Conservation (phyloP, 768 basidiomycete species). For the Crassisporium funariophilum region DNA sequence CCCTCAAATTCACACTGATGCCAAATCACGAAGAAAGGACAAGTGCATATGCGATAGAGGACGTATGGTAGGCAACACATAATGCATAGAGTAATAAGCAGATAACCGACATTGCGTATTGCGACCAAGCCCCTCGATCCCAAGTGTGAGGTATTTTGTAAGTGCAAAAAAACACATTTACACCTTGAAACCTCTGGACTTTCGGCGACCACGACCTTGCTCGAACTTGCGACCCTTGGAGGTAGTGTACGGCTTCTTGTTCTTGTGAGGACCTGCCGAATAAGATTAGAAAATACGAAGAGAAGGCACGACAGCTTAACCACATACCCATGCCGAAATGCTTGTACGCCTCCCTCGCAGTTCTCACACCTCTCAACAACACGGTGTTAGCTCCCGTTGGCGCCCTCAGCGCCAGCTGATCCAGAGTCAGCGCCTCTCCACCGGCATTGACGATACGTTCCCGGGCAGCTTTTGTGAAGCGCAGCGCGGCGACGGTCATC, state of each 20-base stretch:
- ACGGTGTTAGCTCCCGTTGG: constrained; percentile 97
- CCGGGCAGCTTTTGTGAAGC: constrained; percentile 90
- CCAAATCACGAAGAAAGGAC: too few relatives aligned
- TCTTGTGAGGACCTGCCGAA: constrained; percentile 79
- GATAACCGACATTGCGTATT: too few relatives aligned
- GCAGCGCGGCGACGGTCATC: constrained; percentile 89
- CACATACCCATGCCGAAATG: constrained; percentile 92
- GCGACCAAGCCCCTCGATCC: too few relatives aligned
- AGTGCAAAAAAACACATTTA: too few relatives aligned
- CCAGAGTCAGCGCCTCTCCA: constrained; percentile 92
- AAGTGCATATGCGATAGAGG: too few relatives aligned
- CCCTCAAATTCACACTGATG: too few relatives aligned
- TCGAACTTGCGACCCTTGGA: constrained; percentile 99
- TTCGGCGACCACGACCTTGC: constrained; percentile 97
- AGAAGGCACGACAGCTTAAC: background rate
- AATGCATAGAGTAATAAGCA: too few relatives aligned
- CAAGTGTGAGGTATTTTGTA: too few relatives aligned
- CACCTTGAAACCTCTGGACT: constrained; percentile 96
- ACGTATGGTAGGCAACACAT: too few relatives aligned
- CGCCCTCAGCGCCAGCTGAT: constrained; percentile 93
- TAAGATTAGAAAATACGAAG: background rate
- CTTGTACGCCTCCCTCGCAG: constrained; percentile 91
- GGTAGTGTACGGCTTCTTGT: constrained; percentile 96
- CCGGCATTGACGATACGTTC: constrained; percentile 96
- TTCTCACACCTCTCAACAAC: constrained; percentile 90